Conservation (phyloP, 2,329 filamentous ascomycete species). For the Rhinocladiella mackenziei region DNA sequence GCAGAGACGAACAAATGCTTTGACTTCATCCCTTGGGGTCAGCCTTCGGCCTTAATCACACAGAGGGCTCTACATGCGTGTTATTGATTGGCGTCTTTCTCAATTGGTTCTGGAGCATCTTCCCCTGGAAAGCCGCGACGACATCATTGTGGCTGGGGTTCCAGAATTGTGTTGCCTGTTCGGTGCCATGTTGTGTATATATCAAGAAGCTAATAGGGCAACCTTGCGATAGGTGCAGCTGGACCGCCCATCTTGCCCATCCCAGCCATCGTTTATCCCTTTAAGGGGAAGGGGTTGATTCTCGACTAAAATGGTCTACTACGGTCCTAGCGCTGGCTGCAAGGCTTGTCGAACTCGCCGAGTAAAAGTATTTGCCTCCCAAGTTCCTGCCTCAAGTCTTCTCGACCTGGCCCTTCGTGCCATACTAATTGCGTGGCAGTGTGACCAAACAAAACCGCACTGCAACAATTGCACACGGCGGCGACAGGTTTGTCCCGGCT, state of each 20-base stretch:
- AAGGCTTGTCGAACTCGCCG: slow-evolving; percentile 28
- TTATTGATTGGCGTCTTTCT: background rate
- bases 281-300: background rate
- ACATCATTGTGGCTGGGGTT: slow-evolving; percentile 13
- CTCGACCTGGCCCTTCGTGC: slow-evolving; percentile 1
- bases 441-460: slow-evolving; percentile 27
- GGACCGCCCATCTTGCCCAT: background rate
- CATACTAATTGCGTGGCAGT: too few relatives aligned
- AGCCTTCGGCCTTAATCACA: too few relatives aligned
- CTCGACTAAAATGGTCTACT: slow-evolving; percentile 27
- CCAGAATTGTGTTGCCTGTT: slow-evolving; percentile 11
- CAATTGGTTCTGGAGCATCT: too few relatives aligned
- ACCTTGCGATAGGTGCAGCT: slow-evolving; percentile 11
- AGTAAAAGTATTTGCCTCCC: slow-evolving; percentile 22
- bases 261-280: too few relatives aligned
- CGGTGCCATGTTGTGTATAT: slow-evolving; percentile 5
- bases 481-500: slow-evolving; percentile 26
- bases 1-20: too few relatives aligned
- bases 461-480: slow-evolving; percentile 29
- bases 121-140: too few relatives aligned
- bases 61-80: background rate
- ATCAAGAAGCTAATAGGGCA: slow-evolving; percentile 2
- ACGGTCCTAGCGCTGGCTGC: slow-evolving; percentile 28
- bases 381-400: background rate
- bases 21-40: background rate